phyloP scores from a whole-genome alignment of 164 flowering plant genomes.

The Cinnamomum chago region DNA sequence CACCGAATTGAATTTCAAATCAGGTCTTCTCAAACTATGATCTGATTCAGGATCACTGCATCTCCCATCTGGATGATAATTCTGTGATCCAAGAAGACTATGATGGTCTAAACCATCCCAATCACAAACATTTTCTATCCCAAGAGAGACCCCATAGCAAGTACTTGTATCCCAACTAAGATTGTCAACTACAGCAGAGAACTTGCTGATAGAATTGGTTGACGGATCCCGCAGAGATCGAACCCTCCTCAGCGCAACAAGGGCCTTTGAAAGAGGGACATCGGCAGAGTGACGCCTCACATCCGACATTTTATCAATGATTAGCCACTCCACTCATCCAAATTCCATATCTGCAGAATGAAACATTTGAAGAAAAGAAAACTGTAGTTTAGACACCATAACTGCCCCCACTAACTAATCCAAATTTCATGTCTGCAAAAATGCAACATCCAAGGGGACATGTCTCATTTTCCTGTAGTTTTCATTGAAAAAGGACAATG shows the following conservation, averaged over 20 bases:
- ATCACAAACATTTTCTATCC: constrained; percentile 28
- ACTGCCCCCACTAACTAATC: too few relatives aligned
- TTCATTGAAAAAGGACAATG: too few relatives aligned
- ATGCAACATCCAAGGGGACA: too few relatives aligned
- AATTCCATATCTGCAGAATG: constrained; percentile 1
- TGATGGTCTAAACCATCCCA: constrained; percentile 17
- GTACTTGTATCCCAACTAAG: constrained; percentile 71
- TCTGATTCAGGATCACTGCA: constrained; percentile 28
- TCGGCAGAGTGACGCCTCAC: constrained; percentile 82
- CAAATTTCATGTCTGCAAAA: too few relatives aligned
- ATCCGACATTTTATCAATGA: constrained; percentile 38
- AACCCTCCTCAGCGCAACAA: constrained; percentile 81
- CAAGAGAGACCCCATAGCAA: constrained; percentile 47
- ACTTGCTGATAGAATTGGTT: constrained; percentile 72
- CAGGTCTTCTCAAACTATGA: constrained; percentile 15
- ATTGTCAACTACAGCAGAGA: constrained; percentile 48
- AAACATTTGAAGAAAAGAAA: not conserved
- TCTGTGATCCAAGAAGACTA: constrained; percentile 11
- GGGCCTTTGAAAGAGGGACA: constrained; percentile 72
- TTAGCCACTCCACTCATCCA: not conserved
- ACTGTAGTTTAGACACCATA: not conserved
- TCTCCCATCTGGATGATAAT: constrained; percentile 11
- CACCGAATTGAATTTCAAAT: constrained; percentile 11
- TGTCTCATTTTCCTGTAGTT: too few relatives aligned
- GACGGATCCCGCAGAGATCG: constrained; percentile 90